Evolutionary conservation across 2,329 filamentous ascomycete species (phyloP), one percentile per base, ranked within the genome.

Genomic region (Bipolaris bicolor): DNA sequence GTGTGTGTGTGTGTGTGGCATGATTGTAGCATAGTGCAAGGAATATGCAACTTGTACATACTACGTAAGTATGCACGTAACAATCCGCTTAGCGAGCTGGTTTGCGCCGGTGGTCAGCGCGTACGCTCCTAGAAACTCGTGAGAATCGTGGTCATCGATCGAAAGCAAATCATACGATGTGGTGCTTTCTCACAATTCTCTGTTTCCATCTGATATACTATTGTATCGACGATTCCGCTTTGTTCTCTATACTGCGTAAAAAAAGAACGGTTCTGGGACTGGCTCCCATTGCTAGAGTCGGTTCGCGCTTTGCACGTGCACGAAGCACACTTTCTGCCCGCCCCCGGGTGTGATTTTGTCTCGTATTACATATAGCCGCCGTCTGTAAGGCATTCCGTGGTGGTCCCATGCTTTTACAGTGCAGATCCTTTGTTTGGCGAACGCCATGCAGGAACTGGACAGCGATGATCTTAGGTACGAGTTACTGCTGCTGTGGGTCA

Each of bases 291-390:
- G 41, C 26, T 54, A 41, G 45, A 61, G 41, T 41, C 46, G 20
- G 41, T 63, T 29, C 62, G 63, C 41, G n/a, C n/a, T n/a, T 69
- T 68, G 67, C 53, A 64, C 60, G 15, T 63, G 58, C 45, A 62
- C 56, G 18, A 18, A 48, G 56, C 29, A 44, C 54, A 26, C 18
- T 60, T 60, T 61, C 5, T 63, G 62, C 45, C 45, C 66, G 61
- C 22, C 62, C 61, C 5, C 22, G 15, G 49, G 49, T 7, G 49
- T 67, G 7, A 52, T 65, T 26, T 60, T 60, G 22, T 15, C 20
- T 63, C 60, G 1, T 63, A 65, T 31, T 15, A 64, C 60, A 2
- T 63, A 65, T 31, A 55, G 63, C 22, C 22, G 3, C 15, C 59
- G 62, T 24, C 20, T 66, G 2, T 58, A 58, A 40, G 55, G 60